phyloP scores from a whole-genome alignment of 2,329 filamentous ascomycete species.

The Exophiala sp. region DNA sequence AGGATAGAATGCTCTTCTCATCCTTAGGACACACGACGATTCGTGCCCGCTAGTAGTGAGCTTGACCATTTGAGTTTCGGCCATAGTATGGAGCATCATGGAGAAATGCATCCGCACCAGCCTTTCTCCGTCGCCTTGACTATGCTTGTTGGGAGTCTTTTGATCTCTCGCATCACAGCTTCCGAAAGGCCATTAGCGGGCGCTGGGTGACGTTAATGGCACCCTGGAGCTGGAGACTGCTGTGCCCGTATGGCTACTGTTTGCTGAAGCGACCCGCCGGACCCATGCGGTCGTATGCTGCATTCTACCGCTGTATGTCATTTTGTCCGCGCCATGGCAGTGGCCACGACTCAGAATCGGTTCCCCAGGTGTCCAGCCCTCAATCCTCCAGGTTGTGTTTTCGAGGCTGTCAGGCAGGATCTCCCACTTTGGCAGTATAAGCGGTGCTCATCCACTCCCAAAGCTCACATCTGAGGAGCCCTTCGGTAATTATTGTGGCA shows the following conservation, averaged over 20 bases:
- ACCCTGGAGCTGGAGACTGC: constrained; percentile 4
- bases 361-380: not conserved
- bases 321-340: constrained; percentile 18
- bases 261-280: constrained; percentile 15
- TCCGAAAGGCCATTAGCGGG: constrained; percentile 15
- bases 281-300: not conserved
- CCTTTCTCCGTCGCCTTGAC: not conserved
- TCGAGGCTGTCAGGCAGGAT: not conserved
- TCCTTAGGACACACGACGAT: not conserved
- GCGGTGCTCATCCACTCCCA: not conserved
- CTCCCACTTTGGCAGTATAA: constrained; percentile 6
- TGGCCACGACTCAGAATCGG: not conserved
- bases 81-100: constrained; percentile 3
- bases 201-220: constrained; percentile 18
- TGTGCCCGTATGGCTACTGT: constrained; percentile 7
- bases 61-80: constrained; percentile 8
- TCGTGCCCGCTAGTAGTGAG: constrained; percentile 3
- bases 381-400: not conserved
- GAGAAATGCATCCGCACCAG: not conserved
- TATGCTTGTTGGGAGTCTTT: constrained; percentile 1
- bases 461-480: not conserved
- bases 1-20: too few relatives aligned
- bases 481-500: constrained; percentile 1
- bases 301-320: not conserved
- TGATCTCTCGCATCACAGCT: constrained; percentile 9